Conservation (phyloP, 1,284 basidiomycete species). For the Moesziomyces aphidis region DNA sequence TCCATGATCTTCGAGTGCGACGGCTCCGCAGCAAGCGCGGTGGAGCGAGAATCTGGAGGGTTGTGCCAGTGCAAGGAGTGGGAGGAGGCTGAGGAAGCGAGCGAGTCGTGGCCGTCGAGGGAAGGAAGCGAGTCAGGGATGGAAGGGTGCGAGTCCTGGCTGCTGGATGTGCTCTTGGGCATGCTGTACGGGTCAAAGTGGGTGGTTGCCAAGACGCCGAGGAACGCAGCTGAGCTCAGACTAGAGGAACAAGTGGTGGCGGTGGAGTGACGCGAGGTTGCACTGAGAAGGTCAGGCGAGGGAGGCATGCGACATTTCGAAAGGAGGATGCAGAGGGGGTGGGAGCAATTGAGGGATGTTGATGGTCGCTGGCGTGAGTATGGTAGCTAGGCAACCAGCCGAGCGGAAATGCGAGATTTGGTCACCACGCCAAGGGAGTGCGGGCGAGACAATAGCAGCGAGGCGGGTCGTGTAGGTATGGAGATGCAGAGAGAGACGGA, state of each 20-base stretch:
- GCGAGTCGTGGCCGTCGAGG: conserved; percentile 17
- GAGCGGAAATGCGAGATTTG: too few species aligned
- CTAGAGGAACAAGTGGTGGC: background rate
- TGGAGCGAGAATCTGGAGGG: conserved; percentile 14
- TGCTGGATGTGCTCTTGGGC: conserved; percentile 25
- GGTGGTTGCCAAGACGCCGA: background rate
- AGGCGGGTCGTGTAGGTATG: background rate
- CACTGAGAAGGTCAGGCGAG: conserved; percentile 1
- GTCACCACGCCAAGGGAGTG: too few species aligned
- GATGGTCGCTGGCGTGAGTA: background rate
- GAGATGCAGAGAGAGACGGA: background rate
- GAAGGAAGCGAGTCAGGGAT: conserved; percentile 26
- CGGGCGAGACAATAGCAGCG: too few species aligned
- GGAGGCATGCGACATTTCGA: background rate
- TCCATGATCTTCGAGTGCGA: background rate
- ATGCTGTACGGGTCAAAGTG: conserved; percentile 4
- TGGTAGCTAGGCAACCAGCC: too few species aligned
- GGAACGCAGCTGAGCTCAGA: too few species aligned
- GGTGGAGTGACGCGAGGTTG: conserved; percentile 3
- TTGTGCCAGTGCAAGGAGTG: conserved; percentile 13
- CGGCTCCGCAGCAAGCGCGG: background rate
- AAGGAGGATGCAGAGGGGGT: background rate
- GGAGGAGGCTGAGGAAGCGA: conserved; percentile 15
- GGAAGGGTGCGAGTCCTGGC: conserved; percentile 26
- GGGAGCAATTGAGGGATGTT: conserved; percentile 5